Conservation (phyloP, 2,329 filamentous ascomycete species). For the Pyrenophora seminiperda region DNA sequence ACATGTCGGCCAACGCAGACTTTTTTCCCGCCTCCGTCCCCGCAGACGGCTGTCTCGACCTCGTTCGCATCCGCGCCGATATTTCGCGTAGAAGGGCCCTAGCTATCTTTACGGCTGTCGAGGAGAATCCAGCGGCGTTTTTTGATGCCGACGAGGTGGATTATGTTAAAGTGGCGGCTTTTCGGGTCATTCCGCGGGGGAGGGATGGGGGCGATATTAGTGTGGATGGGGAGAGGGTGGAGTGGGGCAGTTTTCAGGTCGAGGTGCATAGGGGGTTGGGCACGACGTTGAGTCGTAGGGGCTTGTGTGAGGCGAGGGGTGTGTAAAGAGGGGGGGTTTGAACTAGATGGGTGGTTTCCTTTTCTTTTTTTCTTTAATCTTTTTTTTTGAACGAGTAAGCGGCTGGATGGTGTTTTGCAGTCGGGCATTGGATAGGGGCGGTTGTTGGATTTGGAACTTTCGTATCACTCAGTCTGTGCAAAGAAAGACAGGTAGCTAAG, state of each 20-base stretch:
- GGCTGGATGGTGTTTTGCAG: no score
- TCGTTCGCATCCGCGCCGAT: constrained; percentile 79
- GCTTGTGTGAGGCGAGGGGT: constrained; percentile 68
- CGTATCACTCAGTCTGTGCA: no score
- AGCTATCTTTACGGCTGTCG: constrained; percentile 72
- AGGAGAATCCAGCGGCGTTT: constrained; percentile 72
- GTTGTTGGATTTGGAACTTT: no score
- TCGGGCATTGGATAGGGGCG: no score
- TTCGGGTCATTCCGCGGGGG: constrained; percentile 77
- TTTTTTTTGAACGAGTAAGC: no score
- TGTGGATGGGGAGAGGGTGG: constrained; percentile 87
- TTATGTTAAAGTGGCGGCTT: constrained; percentile 86
- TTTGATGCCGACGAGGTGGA: constrained; percentile 79
- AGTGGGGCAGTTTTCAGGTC: constrained; percentile 88
- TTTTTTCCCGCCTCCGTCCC: constrained; percentile 87
- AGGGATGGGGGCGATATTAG: constrained; percentile 76
- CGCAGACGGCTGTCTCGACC: constrained; percentile 83
- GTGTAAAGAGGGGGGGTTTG: constrained; percentile 16
- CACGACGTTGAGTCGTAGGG: constrained; percentile 77
- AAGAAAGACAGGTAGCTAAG: no score
- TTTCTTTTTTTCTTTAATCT: neutral
- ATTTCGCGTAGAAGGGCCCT: constrained; percentile 70
- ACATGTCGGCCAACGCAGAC: constrained; percentile 83
- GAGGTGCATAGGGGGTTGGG: constrained; percentile 85
- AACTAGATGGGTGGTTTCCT: neutral